Evolutionary conservation across 164 flowering plant genomes (phyloP).

Genomic region (Cinnamomum micranthum): DNA sequence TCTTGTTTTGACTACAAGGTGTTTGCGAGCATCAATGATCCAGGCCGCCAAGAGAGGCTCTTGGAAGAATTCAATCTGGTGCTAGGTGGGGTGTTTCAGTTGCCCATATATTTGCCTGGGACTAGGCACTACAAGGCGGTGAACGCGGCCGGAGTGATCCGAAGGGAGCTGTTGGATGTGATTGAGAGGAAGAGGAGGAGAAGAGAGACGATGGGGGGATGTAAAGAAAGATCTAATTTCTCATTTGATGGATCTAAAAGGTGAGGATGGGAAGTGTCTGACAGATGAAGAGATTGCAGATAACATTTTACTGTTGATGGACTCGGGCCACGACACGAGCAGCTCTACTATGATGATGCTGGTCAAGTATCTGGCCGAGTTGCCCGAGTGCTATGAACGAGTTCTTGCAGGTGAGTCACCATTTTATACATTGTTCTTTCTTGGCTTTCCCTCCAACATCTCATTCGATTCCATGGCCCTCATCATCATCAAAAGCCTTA

Average conservation of each 20-base stretch:
- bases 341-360: slow-evolving; percentile 22
- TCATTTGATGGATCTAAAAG: slow-evolving; percentile 9
- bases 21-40: slow-evolving; percentile 36
- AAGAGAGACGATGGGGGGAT: slow-evolving; percentile 1
- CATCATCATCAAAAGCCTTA: too few species aligned
- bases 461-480: too few species aligned
- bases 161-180: slow-evolving; percentile 23
- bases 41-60: slow-evolving; percentile 18
- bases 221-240: slow-evolving; percentile 14
- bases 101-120: slow-evolving; percentile 37
- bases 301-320: slow-evolving; percentile 18
- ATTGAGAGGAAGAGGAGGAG: slow-evolving; percentile 9
- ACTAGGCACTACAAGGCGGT: slow-evolving; percentile 24
- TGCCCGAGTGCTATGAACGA: slow-evolving; percentile 15
- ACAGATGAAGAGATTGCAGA: slow-evolving; percentile 18
- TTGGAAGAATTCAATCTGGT: slow-evolving; percentile 5
- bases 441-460: too few species aligned
- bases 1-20: slow-evolving; percentile 12
- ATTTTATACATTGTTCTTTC: too few species aligned
- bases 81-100: slow-evolving; percentile 9
- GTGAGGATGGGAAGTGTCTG: neutral
- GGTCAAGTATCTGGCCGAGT: slow-evolving; percentile 15
- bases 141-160: slow-evolving; percentile 18
- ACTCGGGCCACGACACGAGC: slow-evolving; percentile 20
- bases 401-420: neutral